These are phyloP conservation scores for Mercurialis annua DNA, from an alignment of 345 rosid species.

Conservation along the genomic window DNA sequence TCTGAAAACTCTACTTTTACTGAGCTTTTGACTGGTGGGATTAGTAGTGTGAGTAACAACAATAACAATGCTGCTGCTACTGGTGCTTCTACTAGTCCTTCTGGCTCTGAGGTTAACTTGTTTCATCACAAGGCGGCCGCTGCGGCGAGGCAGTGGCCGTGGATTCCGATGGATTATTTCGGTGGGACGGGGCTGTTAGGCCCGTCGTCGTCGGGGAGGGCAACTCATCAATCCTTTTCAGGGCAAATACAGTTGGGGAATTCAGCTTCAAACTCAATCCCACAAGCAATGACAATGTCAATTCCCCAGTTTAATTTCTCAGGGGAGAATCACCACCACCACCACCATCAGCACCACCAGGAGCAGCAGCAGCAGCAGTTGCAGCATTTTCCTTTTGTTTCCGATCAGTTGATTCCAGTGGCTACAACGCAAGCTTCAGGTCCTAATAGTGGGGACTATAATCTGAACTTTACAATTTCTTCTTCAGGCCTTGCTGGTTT, in stretches of 20 bases:
- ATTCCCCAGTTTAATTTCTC: slow-evolving; percentile 37
- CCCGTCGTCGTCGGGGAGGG: slow-evolving; percentile 37
- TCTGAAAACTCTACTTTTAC: slow-evolving; percentile 64
- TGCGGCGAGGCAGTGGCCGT: slow-evolving; percentile 52
- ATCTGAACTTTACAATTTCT: slow-evolving; percentile 80
- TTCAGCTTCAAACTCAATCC: slow-evolving; percentile 30
- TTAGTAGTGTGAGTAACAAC: slow-evolving; percentile 23
- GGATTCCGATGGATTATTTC: slow-evolving; percentile 65
- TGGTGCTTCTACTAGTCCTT: slow-evolving; percentile 30
- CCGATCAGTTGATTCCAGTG: slow-evolving; percentile 75
- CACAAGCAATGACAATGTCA: slow-evolving; percentile 31
- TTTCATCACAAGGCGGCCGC: slow-evolving; percentile 30
- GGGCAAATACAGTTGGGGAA: slow-evolving; percentile 51
- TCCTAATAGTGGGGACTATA: slow-evolving; percentile 49
- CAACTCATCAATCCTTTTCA: slow-evolving; percentile 31
- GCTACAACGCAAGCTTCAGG: slow-evolving; percentile 34
- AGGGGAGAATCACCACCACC: slow-evolving; percentile 33
- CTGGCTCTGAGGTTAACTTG: slow-evolving; percentile 37
- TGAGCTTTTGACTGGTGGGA: slow-evolving; percentile 75
- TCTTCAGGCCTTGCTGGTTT: slow-evolving; percentile 78
- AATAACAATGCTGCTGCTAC: slow-evolving; percentile 1
- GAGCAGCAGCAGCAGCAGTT: slow-evolving; percentile 26
- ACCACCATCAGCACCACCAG: slow-evolving; percentile 26
- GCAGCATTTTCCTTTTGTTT: slow-evolving; percentile 67
- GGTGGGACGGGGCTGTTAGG: slow-evolving; percentile 40